Conservation (phyloP, 2,329 filamentous ascomycete genomes). For the Hypoxylon sp. region DNA sequence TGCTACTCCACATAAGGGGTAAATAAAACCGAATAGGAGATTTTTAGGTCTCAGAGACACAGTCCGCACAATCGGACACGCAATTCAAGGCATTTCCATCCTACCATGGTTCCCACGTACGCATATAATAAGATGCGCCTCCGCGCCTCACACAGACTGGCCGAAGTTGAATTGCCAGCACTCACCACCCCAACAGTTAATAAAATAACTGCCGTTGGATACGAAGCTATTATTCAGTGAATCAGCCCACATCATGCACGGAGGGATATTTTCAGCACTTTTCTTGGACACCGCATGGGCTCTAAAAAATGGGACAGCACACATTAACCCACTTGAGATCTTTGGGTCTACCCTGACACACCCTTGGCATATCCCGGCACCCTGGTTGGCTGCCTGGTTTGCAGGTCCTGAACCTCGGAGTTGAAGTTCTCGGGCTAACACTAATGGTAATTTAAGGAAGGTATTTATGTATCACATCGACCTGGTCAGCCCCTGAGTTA, state of each 20-base stretch:
- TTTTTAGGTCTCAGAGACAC: neutral
- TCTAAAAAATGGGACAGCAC: conserved; percentile 33
- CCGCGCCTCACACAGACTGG: neutral
- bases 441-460: conserved; percentile 37
- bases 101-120: neutral
- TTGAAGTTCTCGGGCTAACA: conserved; percentile 17
- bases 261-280: conserved; percentile 20
- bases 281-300: conserved; percentile 24
- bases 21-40: conserved; percentile 12
- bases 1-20: conserved; percentile 19
- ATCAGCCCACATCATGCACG: conserved; percentile 38
- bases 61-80: neutral
- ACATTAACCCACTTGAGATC: conserved; percentile 33
- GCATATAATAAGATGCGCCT: neutral
- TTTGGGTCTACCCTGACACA: neutral
- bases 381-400: conserved; percentile 38
- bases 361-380: conserved; percentile 10
- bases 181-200: conserved; percentile 21
- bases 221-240: conserved; percentile 28
- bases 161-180: neutral
- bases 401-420: conserved; percentile 27
- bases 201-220: conserved; percentile 28
- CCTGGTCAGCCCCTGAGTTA: conserved; percentile 35
- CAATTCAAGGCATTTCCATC: conserved; percentile 1
- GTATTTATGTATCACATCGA: conserved; percentile 35